Conservation (phyloP, 305 asterid genomes). For the Fraxinus paxiana region DNA sequence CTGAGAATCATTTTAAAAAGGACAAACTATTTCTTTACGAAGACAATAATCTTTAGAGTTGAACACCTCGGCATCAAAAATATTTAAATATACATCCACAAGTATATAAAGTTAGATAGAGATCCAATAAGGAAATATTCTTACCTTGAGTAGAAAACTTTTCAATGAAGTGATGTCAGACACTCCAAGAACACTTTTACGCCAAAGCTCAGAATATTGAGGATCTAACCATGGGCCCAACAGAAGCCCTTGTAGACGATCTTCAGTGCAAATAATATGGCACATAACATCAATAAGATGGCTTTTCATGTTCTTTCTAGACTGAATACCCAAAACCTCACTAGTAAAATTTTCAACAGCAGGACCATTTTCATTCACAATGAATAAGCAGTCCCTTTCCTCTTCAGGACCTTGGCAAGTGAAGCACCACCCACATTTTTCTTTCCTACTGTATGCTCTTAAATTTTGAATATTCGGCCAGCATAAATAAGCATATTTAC, state of each 20-base stretch:
- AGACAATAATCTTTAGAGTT: not conserved
- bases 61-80: slow-evolving; percentile 4
- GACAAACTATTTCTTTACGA: not conserved
- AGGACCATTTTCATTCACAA: slow-evolving; percentile 47
- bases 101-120: slow-evolving; percentile 3
- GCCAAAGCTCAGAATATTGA: slow-evolving; percentile 64
- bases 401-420: slow-evolving; percentile 61
- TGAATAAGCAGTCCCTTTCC: slow-evolving; percentile 66
- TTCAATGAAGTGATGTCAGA: slow-evolving; percentile 44
- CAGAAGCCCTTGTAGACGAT: slow-evolving; percentile 80
- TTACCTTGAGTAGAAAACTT: slow-evolving; percentile 60
- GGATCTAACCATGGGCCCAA: slow-evolving; percentile 90
- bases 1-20: not conserved
- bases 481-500: slow-evolving; percentile 50
- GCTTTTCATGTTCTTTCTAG: slow-evolving; percentile 38
- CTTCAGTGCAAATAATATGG: slow-evolving; percentile 64
- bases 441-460: slow-evolving; percentile 46
- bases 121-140: slow-evolving; percentile 13
- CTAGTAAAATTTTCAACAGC: slow-evolving; percentile 46
- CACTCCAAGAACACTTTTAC: slow-evolving; percentile 44
- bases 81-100: not conserved
- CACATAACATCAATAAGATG: slow-evolving; percentile 75
- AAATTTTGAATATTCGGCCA: slow-evolving; percentile 57
- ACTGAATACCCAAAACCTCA: slow-evolving; percentile 48
- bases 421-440: slow-evolving; percentile 93